Evolutionary conservation across 495 filamentous ascomycete genomes (phyloP).

Genomic region (Xylaria scruposa): DNA sequence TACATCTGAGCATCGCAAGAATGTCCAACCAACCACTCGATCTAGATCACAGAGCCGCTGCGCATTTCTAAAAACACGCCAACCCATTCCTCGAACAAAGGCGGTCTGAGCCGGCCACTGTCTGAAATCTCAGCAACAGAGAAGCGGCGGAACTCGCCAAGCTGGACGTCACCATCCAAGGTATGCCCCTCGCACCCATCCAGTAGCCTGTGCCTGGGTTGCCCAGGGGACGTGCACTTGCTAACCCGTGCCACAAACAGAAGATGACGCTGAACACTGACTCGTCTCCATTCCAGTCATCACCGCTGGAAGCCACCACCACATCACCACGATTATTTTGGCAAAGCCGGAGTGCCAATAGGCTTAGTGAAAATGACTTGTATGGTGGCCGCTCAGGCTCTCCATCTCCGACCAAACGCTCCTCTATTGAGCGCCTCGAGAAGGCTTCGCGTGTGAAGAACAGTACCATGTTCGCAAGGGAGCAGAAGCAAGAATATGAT

Average conservation of each 20-base stretch:
- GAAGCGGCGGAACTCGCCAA: constrained; percentile 73
- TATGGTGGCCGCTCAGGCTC: constrained; percentile 65
- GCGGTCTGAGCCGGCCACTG: constrained; percentile 58
- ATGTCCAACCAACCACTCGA: constrained; percentile 24
- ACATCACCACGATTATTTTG: constrained; percentile 83
- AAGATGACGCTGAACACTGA: constrained; percentile 66
- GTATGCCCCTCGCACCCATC: constrained; percentile 48
- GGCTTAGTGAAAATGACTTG: constrained; percentile 71
- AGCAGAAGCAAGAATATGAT: constrained; percentile 89
- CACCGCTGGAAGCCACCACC: constrained; percentile 66
- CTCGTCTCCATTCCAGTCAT: constrained; percentile 78
- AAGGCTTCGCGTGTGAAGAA: constrained; percentile 94
- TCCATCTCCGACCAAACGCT: constrained; percentile 73
- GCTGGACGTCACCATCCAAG: constrained; percentile 72
- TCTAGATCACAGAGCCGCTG: constrained; percentile 55
- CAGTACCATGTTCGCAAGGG: constrained; percentile 90
- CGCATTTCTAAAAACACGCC: constrained; percentile 63
- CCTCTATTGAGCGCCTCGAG: constrained; percentile 92
- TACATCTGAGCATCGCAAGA: constrained; percentile 17
- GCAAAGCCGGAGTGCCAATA: constrained; percentile 77
- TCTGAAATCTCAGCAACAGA: constrained; percentile 65
- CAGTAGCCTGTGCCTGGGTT: neutral
- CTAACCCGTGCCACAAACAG: constrained; percentile 32
- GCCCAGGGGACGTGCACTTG: constrained; percentile 36
- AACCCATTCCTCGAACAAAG: constrained; percentile 54